Base-by-base conservation (phyloP, 805 yeast genomes). In the Cyberlindnera veronae region DNA sequence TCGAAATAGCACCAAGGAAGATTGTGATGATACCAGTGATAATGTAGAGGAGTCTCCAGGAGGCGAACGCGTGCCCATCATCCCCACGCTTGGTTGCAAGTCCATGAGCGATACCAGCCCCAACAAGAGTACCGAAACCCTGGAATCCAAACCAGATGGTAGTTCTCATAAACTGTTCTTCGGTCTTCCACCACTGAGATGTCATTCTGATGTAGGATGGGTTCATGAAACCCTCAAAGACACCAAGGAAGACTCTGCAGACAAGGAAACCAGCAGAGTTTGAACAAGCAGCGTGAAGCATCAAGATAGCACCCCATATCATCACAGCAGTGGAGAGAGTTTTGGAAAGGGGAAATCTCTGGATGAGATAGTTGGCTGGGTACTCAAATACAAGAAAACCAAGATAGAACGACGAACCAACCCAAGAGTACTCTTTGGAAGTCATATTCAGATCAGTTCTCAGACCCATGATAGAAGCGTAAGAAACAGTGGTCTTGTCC, bases 41-140 rank as follows among this genome's bases (percentile, higher is more conserved):
- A 34, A 84, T 60, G 53, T 72, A 84, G 4, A 80, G 55, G 11
- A 76, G 51, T 55, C 74, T 77, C 90, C 90, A 84, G 3, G 81
- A 67, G 7, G 60, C 67, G 5, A 78, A 58, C 18, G 66, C 38
- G 52, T 67, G 74, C 2, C 54, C 43, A 12, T 57, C 62, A 9
- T 53, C 60, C 11, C 42, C 42, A 29, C 46, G 37, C 46, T 70
- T 61, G 4, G 44, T 45, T 40, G 68, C 62, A 39, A 74, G 49
- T 9, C 80, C 82, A 50, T 77, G 78, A 1, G 84, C 77, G 41
- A 80, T 72, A 15, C 69, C 67, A 18, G 72, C 69, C 19, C 81
- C 77, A 15, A 75, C 24, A 10, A 75, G 55, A 21, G 68, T 62
- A 40, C 77, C 79, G 17, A 71, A 53, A 32, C 77, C 78, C 26